These are phyloP conservation scores for slime mould (Dictyostelium discoideum) DNA, from an alignment of 78 protist species.

Conservation along the genomic window dicty_2.7 NC_007088.5:7889501-7890000, in stretches of 20 bases:
- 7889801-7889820: constrained; percentile 23
- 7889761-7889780: background rate
- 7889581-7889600: constrained; percentile 22
- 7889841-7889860: constrained; percentile 25
- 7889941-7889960: background rate
- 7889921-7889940: background rate
- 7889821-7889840: constrained; percentile 30
- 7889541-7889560: background rate
- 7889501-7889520: background rate
- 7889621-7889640: constrained; percentile 23
- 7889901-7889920: background rate
- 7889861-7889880: background rate
- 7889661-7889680: constrained; percentile 27
- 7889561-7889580: background rate
- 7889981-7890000: constrained; percentile 59
- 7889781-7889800: background rate
- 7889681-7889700: constrained; percentile 59
- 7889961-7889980: constrained; percentile 75
- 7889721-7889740: constrained; percentile 21
- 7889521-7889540: background rate
- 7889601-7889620: constrained; percentile 10
- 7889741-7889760: constrained; percentile 44
- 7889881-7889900: background rate
- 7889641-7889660: background rate
- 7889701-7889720: constrained; percentile 2